Percentiles rank a stretch among this genome's conserved stretches.
These are phyloP conservation scores for Ceratocystis smalleyi DNA, from an alignment of 2,329 filamentous ascomycete genomes.

Conservation along the genomic window DNA sequence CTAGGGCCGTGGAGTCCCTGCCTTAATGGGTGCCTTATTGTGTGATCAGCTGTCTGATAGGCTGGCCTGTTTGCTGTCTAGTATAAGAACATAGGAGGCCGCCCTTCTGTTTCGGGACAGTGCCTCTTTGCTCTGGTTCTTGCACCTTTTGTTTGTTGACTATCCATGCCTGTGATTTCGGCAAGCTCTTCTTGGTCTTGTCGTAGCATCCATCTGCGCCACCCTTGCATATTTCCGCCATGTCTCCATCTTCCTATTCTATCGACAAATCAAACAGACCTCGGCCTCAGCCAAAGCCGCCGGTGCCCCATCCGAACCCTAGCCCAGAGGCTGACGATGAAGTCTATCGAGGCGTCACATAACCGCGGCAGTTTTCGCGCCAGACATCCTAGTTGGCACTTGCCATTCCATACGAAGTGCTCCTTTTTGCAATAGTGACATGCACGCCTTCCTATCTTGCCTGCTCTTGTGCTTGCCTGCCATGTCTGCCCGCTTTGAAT, in stretches of 20 bases:
- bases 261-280: slow-evolving; percentile 20
- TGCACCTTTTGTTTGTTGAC: not conserved
- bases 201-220: not conserved
- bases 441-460: not conserved
- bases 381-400: not conserved
- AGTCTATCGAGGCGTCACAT: not conserved
- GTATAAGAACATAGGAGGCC: not conserved
- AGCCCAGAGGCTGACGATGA: slow-evolving; percentile 11
- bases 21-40: not conserved
- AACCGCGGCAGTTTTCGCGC: too few relatives aligned
- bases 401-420: not conserved
- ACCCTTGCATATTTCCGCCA: not conserved
- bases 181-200: not conserved
- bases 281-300: slow-evolving; percentile 22
- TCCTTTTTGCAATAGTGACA: not conserved
- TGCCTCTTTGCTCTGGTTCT: not conserved
- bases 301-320: slow-evolving; percentile 23
- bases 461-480: not conserved
- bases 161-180: not conserved
- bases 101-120: not conserved
- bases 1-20: not conserved
- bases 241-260: not conserved
- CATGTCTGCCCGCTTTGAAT: not conserved
- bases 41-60: not conserved
- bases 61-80: not conserved